Evolutionary conservation across 352 stramenopile genomes (phyloP).

Genomic region (Globisporangium abappressorium): DNA sequence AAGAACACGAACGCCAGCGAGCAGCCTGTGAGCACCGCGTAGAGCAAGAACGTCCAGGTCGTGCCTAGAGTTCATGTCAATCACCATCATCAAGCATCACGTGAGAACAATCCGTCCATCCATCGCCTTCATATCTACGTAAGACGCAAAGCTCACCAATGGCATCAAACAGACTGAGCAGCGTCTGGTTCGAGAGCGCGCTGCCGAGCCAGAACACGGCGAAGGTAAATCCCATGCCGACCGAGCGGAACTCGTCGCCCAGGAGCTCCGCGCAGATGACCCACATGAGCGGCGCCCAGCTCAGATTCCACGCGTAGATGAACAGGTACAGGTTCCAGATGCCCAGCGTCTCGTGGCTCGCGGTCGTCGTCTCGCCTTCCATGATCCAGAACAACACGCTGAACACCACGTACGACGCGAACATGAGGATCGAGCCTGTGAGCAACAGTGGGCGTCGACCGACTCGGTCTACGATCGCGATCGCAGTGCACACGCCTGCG

Average conservation of each 20-base stretch:
- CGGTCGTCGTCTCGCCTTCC: conserved; percentile 1
- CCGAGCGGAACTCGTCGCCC: conserved; percentile 62
- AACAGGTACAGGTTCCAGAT: conserved; percentile 68
- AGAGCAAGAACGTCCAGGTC: conserved; percentile 52
- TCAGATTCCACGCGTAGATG: conserved; percentile 76
- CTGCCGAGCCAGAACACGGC: conserved; percentile 68
- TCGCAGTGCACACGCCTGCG: conserved; percentile 50
- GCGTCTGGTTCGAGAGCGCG: conserved; percentile 64
- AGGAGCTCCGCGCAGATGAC: conserved; percentile 69
- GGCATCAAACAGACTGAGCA: conserved; percentile 52
- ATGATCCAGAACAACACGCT: conserved; percentile 49
- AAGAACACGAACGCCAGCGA: conserved; percentile 51
- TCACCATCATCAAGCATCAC: background rate
- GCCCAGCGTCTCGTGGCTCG: conserved; percentile 33
- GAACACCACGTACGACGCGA: conserved; percentile 48
- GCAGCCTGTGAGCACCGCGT: conserved; percentile 37
- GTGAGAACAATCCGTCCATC: background rate
- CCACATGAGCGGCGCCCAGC: conserved; percentile 75
- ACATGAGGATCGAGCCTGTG: conserved; percentile 52
- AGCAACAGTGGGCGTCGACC: conserved; percentile 59
- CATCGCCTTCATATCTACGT: background rate
- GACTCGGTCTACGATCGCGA: conserved; percentile 53
- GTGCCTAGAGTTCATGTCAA: conserved; percentile 19
- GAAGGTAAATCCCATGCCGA: conserved; percentile 74
- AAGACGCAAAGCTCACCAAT: conserved; percentile 30